phyloP scores from a whole-genome alignment of 2,329 filamentous ascomycete species.

The Seiridium cupressi region DNA sequence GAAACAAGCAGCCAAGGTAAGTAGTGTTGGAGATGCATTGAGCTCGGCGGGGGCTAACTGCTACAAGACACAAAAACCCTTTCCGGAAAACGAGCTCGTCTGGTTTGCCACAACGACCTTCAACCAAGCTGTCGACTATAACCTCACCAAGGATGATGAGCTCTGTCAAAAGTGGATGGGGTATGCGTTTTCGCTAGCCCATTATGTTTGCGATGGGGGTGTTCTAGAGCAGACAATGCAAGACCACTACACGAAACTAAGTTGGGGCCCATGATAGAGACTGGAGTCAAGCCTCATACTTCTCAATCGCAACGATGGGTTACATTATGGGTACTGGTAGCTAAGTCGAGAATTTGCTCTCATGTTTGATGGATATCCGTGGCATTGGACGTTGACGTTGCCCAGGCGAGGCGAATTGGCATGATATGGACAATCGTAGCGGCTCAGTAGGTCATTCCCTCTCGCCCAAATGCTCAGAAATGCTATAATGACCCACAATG shows the following conservation, averaged over 20 bases:
- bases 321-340: not conserved
- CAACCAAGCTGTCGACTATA: slow-evolving; percentile 70
- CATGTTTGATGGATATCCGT: no score
- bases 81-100: slow-evolving; percentile 68
- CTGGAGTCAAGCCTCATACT: not conserved
- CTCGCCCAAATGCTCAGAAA: no score
- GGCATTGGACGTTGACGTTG: no score
- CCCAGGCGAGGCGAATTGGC: no score
- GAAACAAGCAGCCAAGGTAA: slow-evolving; percentile 46
- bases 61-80: slow-evolving; percentile 40
- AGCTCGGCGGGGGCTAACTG: slow-evolving; percentile 2
- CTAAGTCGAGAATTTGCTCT: no score
- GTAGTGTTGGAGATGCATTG: slow-evolving; percentile 4
- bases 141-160: slow-evolving; percentile 51
- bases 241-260: slow-evolving; percentile 41
- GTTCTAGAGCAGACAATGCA: slow-evolving; percentile 42
- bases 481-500: no score
- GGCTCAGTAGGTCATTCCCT: no score
- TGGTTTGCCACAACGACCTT: slow-evolving; percentile 72
- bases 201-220: slow-evolving; percentile 54
- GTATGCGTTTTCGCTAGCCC: slow-evolving; percentile 60
- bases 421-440: no score
- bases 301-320: not conserved
- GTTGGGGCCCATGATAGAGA: slow-evolving; percentile 16
- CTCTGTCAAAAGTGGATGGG: slow-evolving; percentile 60